phyloP scores from a whole-genome alignment of 2,329 filamentous ascomycete species.

The Pestalotiopsis sp. region DNA sequence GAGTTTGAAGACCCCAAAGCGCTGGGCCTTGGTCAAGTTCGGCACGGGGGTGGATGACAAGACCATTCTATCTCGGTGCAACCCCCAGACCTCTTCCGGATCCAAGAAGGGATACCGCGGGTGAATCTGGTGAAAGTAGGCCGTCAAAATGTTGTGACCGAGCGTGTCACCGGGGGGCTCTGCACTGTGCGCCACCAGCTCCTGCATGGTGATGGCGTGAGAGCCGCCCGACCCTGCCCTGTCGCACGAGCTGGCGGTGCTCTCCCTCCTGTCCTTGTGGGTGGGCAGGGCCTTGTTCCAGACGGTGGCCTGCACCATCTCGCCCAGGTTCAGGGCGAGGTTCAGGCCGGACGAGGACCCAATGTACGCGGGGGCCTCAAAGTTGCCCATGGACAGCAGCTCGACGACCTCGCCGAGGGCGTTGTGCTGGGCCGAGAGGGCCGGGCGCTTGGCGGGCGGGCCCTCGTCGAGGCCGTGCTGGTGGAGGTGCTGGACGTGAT shows the following conservation, averaged over 20 bases:
- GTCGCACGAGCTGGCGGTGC: slow-evolving; percentile 6
- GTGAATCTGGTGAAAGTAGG: slow-evolving; percentile 49
- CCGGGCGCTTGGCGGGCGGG: slow-evolving; percentile 14
- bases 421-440: slow-evolving; percentile 20
- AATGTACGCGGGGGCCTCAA: slow-evolving; percentile 50
- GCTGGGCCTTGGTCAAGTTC: slow-evolving; percentile 33
- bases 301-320: slow-evolving; percentile 56
- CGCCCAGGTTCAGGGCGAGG: slow-evolving; percentile 50
- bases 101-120: slow-evolving; percentile 53
- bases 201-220: slow-evolving; percentile 40
- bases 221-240: slow-evolving; percentile 36
- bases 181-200: slow-evolving; percentile 43
- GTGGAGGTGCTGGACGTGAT: background rate
- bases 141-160: slow-evolving; percentile 43
- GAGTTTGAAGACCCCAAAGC: slow-evolving; percentile 52
- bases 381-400: slow-evolving; percentile 46
- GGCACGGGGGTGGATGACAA: slow-evolving; percentile 37
- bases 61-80: slow-evolving; percentile 42
- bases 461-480: slow-evolving; percentile 11
- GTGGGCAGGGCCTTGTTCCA: slow-evolving; percentile 52
- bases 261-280: slow-evolving; percentile 12
- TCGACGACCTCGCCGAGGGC: slow-evolving; percentile 47
- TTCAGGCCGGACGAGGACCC: slow-evolving; percentile 52
- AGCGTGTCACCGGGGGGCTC: slow-evolving; percentile 49
- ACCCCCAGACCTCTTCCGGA: slow-evolving; percentile 43